Evolutionary conservation across 345 rosid species (phyloP), one percentile per base, ranked within the genome.

Genomic region (Citrus trifoliata): DNA sequence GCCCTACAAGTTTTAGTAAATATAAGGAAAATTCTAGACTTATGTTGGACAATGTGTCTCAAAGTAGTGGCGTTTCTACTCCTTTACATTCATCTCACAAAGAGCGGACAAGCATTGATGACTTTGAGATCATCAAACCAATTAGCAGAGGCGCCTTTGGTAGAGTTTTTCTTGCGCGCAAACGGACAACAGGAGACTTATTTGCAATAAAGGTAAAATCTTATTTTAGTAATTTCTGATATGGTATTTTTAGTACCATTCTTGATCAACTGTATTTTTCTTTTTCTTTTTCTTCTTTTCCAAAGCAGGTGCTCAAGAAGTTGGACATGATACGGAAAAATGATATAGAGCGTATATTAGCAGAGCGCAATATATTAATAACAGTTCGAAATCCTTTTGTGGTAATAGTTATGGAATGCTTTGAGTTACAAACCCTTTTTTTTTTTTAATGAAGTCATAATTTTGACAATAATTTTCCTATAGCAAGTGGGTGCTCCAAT

Each of bases 91-190:
- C 82, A 46, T 79, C 84, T 70, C 92, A 85, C 76, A 91, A 81
- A 83, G 97, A 91, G 56, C 82, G 93, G 80, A 91, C 88, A 81
- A 88, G 95, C 83, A 93, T 93, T 67, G 90, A 90, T 80, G 97
- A 93, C 80, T 93, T 93, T 87, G 95, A 90, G 83, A 93, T 89
- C 78, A 90, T 93, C 85, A 93, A 90, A 84, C 97, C 93, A 82
- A 89, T 93, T 64, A 93, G 93, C 84, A 90, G 91, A 86, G 97
- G 97, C 48, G 93, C 93, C 63, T 93, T 88, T 81, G 97, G 97
- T 66, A 93, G 90, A 87, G 97, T 93, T 82, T 93, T 90, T 81
- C 95, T 93, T 74, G 93, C 97, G 55, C 95, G 93, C 70, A 91
- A 93, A 88, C 83, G 95, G 76, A 87, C 91, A 38, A 93, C 97